Base-by-base conservation (phyloP, 2,329 filamentous ascomycete genomes). In the Penicillium sp. region DNA sequence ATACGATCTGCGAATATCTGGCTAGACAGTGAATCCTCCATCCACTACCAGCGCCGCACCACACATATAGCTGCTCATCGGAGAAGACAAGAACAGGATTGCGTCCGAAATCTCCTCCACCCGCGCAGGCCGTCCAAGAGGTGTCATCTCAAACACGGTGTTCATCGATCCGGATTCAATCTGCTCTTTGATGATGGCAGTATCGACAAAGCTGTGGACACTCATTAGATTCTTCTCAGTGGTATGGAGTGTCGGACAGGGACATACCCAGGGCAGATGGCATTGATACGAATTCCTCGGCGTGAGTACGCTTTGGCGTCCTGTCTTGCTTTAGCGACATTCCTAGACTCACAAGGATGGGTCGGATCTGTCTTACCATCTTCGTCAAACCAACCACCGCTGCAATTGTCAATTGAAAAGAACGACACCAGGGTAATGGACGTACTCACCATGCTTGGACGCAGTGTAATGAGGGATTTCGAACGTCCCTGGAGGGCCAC, bases 281-380 rank as follows among this genome's bases (percentile, higher is more conserved):
- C 83, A 67, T 87, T 88, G 71, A 88, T 83, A 35, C 84, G 80
- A 57, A 87, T 85, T 12, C 78, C 80, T 34, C 77, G 65, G 2
- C 74, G 67, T 0, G 79, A 83, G 68, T 87, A 86, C 0, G 76
- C 74, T 60, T 81, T 79, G 6, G 81, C 84, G 34, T 71, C 69
- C 67, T 71, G 52, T 31, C 38, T 12, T 11, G 14, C 52, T 34
- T 67, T 43, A 68, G 55, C 42, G 4, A 14, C 31, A 5, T 14
- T 11, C 6, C 48, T 25, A 31, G 12, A 14, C 22, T 22, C 25
- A 3, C 5, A 5, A 34, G n/a, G 10, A 28, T 37, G 31, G 22
- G 17, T 5, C 17, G 17, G 25, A 2, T 28, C 5, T 11, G 3
- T 20, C 28, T 14, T 60, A 71, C 68, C 55, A 66, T 56, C 57